phyloP scores from a whole-genome alignment of 148 eudicot genomes.

The Vaccinium myrtillus region DNA sequence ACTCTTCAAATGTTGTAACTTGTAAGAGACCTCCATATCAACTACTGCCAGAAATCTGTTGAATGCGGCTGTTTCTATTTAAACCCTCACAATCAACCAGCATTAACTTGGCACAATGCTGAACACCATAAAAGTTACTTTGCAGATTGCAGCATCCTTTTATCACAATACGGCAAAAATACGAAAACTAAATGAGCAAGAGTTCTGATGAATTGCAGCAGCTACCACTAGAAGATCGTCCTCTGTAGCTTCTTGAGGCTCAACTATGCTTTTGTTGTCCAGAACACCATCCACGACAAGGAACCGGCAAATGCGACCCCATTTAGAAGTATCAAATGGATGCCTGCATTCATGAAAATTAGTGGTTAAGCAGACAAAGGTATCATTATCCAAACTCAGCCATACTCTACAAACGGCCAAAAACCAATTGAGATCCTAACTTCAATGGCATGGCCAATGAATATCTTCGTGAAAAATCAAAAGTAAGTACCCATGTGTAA shows the following conservation, averaged over 20 bases:
- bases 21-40: background rate
- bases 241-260: slow-evolving; percentile 84
- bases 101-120: background rate
- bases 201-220: slow-evolving; percentile 2
- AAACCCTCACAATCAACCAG: background rate
- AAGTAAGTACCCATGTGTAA: background rate
- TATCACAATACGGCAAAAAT: background rate
- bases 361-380: slow-evolving; percentile 3
- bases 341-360: slow-evolving; percentile 56
- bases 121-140: background rate
- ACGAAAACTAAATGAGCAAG: background rate
- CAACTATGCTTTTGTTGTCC: slow-evolving; percentile 57
- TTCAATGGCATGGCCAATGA: background rate
- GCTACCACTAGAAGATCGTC: slow-evolving; percentile 93
- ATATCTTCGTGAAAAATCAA: background rate
- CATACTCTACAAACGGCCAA: background rate
- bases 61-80: background rate
- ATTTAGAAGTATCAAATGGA: slow-evolving; percentile 96
- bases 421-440: background rate
- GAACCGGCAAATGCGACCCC: slow-evolving; percentile 91
- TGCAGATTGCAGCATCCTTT: slow-evolving; percentile 5
- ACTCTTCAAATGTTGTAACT: background rate
- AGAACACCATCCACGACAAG: slow-evolving; percentile 59
- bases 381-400: background rate
- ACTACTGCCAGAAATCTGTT: background rate